These are phyloP conservation scores for Astrothelium subdiscretum DNA, from an alignment of 495 filamentous ascomycete genomes.

Conservation along the genomic window DNA sequence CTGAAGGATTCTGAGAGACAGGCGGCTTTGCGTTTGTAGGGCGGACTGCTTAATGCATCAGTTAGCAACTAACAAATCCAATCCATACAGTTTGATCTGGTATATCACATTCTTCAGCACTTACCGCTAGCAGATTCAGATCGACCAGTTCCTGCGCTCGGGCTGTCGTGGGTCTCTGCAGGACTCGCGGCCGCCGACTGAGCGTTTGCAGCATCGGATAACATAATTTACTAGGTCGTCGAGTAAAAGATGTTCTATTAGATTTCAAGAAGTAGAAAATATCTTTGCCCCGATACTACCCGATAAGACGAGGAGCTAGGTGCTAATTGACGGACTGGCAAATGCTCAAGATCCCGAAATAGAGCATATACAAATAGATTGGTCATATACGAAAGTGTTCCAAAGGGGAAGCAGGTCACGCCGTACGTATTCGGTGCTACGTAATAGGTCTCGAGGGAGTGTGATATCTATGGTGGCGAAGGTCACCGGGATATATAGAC, in stretches of 20 bases:
- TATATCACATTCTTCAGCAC: not conserved
- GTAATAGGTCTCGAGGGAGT: not conserved
- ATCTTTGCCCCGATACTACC: not conserved
- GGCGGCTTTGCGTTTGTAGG: not conserved
- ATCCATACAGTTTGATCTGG: not conserved
- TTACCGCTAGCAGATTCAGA: not conserved
- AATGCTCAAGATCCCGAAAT: not conserved
- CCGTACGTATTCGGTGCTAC: not conserved
- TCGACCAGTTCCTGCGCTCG: not conserved
- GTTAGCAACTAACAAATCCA: not conserved
- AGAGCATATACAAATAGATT: not conserved
- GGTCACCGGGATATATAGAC: not conserved
- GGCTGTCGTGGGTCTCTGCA: not conserved
- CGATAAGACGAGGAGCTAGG: not conserved
- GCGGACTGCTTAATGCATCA: not conserved
- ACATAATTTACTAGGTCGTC: not conserved
- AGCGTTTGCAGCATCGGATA: not conserved
- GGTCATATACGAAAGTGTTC: not conserved
- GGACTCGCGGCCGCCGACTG: not conserved
- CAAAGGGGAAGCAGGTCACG: not conserved
- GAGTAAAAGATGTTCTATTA: not conserved
- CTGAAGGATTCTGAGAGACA: conserved; percentile 1
- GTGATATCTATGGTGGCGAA: not conserved
- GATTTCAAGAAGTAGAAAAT: not conserved
- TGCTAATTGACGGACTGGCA: not conserved